Percentiles rank a stretch among this genome's conserved stretches.
Conservation (phyloP, 2,329 filamentous ascomycete species). For the Capronia coronata region DNA sequence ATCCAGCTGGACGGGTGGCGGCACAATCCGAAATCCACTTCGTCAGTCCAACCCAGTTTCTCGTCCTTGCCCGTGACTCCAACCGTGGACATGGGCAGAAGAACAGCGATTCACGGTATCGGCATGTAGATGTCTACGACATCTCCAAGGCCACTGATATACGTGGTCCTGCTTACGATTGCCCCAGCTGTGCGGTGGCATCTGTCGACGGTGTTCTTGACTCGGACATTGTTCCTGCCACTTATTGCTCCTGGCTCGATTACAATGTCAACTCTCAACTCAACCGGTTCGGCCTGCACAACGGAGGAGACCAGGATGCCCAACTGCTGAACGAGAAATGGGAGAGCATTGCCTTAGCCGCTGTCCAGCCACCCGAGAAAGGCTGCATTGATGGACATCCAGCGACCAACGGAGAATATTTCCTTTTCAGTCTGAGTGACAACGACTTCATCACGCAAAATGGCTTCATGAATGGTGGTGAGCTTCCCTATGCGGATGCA, state of each 20-base stretch:
- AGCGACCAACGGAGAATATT: conserved; percentile 53
- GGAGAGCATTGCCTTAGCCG: conserved; percentile 61
- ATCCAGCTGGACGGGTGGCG: conserved; percentile 50
- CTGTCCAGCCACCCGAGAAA: conserved; percentile 43
- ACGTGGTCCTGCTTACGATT: conserved; percentile 40
- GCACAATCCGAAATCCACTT: conserved; percentile 64
- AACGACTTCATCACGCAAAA: conserved; percentile 72
- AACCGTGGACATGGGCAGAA: conserved; percentile 53
- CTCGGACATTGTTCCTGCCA: conserved; percentile 49
- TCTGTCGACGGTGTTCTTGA: conserved; percentile 49
- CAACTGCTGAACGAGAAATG: conserved; percentile 68
- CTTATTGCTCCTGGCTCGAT: conserved; percentile 61
- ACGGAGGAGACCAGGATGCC: conserved; percentile 56
- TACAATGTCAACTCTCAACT: conserved; percentile 62
- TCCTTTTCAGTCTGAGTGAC: conserved; percentile 61
- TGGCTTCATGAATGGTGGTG: conserved; percentile 53
- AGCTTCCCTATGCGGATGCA: conserved; percentile 50
- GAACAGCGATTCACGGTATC: conserved; percentile 53
- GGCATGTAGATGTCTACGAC: conserved; percentile 64
- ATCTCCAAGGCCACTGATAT: conserved; percentile 57
- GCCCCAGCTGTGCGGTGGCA: conserved; percentile 41
- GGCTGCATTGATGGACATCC: conserved; percentile 12
- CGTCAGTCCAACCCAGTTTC: conserved; percentile 57
- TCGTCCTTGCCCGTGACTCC: conserved; percentile 60
- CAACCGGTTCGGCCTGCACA: conserved; percentile 59